These are phyloP conservation scores for Pelargonium australe DNA, from an alignment of 441 rosid species.

Conservation along the genomic window DNA sequence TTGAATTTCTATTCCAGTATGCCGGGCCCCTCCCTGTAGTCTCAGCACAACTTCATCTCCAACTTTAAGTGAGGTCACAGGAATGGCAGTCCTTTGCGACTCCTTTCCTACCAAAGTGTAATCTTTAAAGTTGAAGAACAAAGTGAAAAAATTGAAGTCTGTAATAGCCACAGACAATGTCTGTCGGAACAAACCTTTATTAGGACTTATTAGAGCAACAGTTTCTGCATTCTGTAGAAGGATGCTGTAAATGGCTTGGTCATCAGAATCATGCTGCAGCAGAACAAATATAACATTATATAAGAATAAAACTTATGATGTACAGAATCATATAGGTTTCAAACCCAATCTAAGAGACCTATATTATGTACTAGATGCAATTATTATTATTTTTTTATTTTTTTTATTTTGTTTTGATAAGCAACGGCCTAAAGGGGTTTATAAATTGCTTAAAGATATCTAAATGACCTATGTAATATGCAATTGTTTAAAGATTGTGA, in stretches of 20 bases:
- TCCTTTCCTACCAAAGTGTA: slow-evolving; percentile 36
- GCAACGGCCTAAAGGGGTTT: no score
- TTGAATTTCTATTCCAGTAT: slow-evolving; percentile 75
- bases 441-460: no score
- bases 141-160: slow-evolving; percentile 11
- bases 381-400: no score
- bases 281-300: slow-evolving; percentile 4
- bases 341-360: not conserved
- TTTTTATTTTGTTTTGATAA: no score
- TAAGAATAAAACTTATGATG: not conserved
- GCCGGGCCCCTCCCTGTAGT: slow-evolving; percentile 75
- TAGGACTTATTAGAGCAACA: slow-evolving; percentile 58
- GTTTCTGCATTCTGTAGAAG: slow-evolving; percentile 84
- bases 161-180: slow-evolving; percentile 4
- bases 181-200: slow-evolving; percentile 35
- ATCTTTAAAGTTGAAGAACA: not conserved
- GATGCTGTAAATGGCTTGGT: slow-evolving; percentile 39
- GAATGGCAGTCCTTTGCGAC: slow-evolving; percentile 34
- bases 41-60: slow-evolving; percentile 64
- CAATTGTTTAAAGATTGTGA: no score
- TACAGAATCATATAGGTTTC: not conserved
- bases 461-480: no score
- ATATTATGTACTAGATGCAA: not conserved
- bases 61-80: slow-evolving; percentile 59
- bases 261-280: slow-evolving; percentile 40